Evolutionary conservation across 805 yeast species (phyloP), one percentile per base, ranked within the genome.

Genomic region (Wickerhamomyces sydowiorum): DNA sequence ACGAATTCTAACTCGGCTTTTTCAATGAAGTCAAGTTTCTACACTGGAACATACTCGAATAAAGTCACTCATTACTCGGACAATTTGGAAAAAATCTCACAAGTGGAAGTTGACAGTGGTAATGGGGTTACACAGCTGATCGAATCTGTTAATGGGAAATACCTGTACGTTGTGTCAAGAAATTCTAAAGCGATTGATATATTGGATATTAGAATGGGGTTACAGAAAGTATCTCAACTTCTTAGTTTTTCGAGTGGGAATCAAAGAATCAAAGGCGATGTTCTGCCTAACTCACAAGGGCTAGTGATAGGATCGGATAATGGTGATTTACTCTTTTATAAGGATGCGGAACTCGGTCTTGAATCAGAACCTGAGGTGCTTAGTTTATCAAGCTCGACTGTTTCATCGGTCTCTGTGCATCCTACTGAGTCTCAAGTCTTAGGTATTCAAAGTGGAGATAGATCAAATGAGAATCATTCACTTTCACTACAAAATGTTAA

Each of bases 71-170:
- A 63, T 2, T 65, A 58, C 40, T 62, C 66, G 39, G 23, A 41
- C 3, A 39, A 59, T 15, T 50, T 53, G 2, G 45, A 45, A 1
- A 54, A 62, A 0, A 39, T 59, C 1, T 38, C 40, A 21, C 38
- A 44, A 2, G 33, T 30, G 6, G 36, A 45, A 17, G 15, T 52
- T 3, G 43, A 39, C 2, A 37, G 41, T 21, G 69, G 58, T 4
- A 57, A 43, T 48, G 75, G 66, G 4, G 51, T 57, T 15, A 56
- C 51, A 14, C 74, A 69, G 46, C 31, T 69, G 0, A 17, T 70
- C 7, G 58, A 50, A 22, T 62, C 70, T 18, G 51, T 49, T 1
- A 69, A 66, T 49, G 69, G 65, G 5, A 61, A 59, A 30, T 69
- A 59, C 39, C 17, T 66, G 5, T 70, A 58, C 41, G 56, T 57